Evolutionary conservation across 768 basidiomycete genomes (phyloP).

Genomic region (Leccinum broughii): DNA sequence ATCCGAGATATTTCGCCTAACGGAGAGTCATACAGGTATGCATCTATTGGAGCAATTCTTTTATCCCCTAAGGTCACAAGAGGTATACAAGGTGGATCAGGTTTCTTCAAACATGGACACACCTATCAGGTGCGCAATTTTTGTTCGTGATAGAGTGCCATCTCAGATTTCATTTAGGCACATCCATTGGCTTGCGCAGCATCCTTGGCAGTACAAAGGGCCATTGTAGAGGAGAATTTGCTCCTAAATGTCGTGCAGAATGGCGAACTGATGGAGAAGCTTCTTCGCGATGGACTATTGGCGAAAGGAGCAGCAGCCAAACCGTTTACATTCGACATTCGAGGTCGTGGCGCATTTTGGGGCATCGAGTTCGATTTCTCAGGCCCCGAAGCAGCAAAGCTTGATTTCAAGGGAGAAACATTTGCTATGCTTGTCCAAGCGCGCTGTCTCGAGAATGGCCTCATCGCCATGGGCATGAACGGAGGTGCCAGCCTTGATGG

Average conservation of each 20-base stretch:
- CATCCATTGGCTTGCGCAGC: slow-evolving; percentile 79
- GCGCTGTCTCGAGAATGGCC: slow-evolving; percentile 61
- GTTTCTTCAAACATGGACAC: slow-evolving; percentile 82
- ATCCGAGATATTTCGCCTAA: slow-evolving; percentile 5
- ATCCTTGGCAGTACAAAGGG: slow-evolving; percentile 77
- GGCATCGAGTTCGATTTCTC: slow-evolving; percentile 79
- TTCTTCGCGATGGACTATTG: slow-evolving; percentile 55
- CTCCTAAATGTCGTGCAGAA: slow-evolving; percentile 60
- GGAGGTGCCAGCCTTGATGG: slow-evolving; percentile 72
- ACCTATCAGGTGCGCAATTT: slow-evolving; percentile 64
- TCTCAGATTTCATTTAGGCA: slow-evolving; percentile 41
- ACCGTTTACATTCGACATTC: slow-evolving; percentile 74
- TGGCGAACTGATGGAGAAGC: slow-evolving; percentile 58
- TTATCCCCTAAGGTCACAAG: slow-evolving; percentile 70
- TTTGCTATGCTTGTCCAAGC: slow-evolving; percentile 76
- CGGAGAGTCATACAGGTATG: slow-evolving; percentile 53
- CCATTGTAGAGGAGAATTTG: slow-evolving; percentile 69
- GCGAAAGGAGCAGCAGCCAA: slow-evolving; percentile 57
- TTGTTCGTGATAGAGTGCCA: neutral
- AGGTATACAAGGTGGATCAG: slow-evolving; percentile 67
- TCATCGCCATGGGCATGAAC: slow-evolving; percentile 73
- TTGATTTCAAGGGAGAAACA: slow-evolving; percentile 50
- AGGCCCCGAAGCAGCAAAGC: slow-evolving; percentile 37
- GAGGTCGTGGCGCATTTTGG: slow-evolving; percentile 86
- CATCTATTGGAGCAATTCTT: slow-evolving; percentile 78